Evolutionary conservation across 1,139 yeast species (phyloP), one percentile per base, ranked within the genome.

Genomic region (Debaryomyces fabryi): DNA sequence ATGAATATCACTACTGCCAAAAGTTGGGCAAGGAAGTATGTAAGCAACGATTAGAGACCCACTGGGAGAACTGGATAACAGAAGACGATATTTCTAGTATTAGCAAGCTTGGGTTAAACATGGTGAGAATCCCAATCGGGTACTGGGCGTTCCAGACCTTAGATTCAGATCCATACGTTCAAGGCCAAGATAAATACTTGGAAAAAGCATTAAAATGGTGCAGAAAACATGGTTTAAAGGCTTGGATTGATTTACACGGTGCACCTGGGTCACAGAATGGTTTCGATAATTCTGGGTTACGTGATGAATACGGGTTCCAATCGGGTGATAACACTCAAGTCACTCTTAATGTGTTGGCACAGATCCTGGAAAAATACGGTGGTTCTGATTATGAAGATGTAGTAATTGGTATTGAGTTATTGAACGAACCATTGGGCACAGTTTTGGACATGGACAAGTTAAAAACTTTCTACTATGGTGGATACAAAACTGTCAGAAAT

Each of bases 181-280:
- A 82, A 62, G 97, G 97, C 23, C 97, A 91, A 70, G 82, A 77
- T 47, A 63, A 68, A 15, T 89, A 86, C 65, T 72, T 92, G 52
- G 91, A 88, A 58, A 72, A 76, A 57, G 96, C 97, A 8, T 72
- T 92, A 45, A 77, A 68, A 21, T 92, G 97, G 97, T 83, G 88
- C 44, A 69, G 81, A 48, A 71, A 74, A 18, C 60, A 83, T 57
- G 79, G 78, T 43, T 66, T 92, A 57, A 84, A 86, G 64, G 96
- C 82, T 20, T 90, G 97, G 97, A 78, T 92, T 47, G 99, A 92
- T 67, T 72, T 92, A 58, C 99, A 92, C 65, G 98, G 98, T 49
- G 95, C 90, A 25, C 95, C 97, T 42, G 98, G 97, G n/a, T 88
- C 96, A 18, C 98, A 92, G 69, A 92, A 92, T 64, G 97, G 98